Evolutionary conservation across 495 filamentous ascomycete genomes (phyloP), one percentile per base, ranked within the genome.

Genomic region (Eremomyces bilateralis): DNA sequence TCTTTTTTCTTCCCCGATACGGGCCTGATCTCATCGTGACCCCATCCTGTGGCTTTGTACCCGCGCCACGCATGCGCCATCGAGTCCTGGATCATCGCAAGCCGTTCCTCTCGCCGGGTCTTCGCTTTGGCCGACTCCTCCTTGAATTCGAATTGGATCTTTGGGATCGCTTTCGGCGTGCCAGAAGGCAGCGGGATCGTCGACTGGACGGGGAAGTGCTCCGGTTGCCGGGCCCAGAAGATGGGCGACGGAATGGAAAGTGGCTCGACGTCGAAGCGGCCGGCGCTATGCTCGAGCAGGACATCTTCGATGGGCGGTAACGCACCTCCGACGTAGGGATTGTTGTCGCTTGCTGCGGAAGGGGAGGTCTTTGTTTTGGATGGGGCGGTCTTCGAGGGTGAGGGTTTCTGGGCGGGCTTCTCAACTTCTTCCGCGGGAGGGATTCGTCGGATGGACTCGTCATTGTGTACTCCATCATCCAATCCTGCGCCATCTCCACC

Each of bases 161-260:
- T 63, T 1, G 80, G 80, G 15, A 94, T 73, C 0, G 59, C 18
- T 47, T 71, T 73, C 1, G 78, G 60, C 19, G 60, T 60, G 19
- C 70, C 76, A 15, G 70, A 72, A 10, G 88, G 88, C 15, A 95
- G 62, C 29, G 59, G 60, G 45, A 90, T 83, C 34, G 90, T 48
- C 13, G 73, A 67, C 36, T 47, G 24, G 12, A 51, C 29, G 3
- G 50, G 50, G 29, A 40, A 53, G 20, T 49, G 41, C 27, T 51
- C 46, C 12, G 38, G 31, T 25, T 8, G 10, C 25, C 28, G 38
- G 29, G 17, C 19, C 45, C 49, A 49, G 27, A 43, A 28, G 21
- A 32, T 34, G 15, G 22, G 13, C 4, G 19, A 13, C 16, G 21
- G 18, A 13, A 33, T 15, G 4, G 43, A 29, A 15, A 17, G 25